These are phyloP conservation scores for Backusella tuberculispora DNA, from an alignment of 192 early-diverging fungal species.

Conservation along the genomic window DNA sequence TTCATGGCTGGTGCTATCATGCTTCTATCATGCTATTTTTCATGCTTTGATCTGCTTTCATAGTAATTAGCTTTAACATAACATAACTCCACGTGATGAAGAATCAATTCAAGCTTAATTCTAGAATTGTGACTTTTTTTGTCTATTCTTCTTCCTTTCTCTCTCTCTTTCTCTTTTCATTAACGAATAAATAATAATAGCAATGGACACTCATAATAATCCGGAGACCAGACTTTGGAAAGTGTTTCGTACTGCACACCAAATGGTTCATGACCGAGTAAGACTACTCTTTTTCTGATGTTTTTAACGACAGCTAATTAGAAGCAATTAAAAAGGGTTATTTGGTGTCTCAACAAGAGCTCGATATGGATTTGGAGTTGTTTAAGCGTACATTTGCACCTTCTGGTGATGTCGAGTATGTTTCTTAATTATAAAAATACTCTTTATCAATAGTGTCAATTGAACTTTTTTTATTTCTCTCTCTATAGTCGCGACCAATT, in stretches of 20 bases:
- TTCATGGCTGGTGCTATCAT: too few species aligned
- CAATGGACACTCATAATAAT: conserved; percentile 23
- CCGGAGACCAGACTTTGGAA: conserved; percentile 80
- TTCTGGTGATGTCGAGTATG: conserved; percentile 80
- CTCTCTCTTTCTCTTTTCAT: neutral
- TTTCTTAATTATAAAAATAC: neutral
- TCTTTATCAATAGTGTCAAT: neutral
- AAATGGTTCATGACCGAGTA: conserved; percentile 89
- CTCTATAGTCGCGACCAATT: conserved; percentile 68
- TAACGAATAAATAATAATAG: neutral
- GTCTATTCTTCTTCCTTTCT: too few species aligned
- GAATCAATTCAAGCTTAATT: too few species aligned
- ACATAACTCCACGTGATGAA: too few species aligned
- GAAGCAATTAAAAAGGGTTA: conserved; percentile 65
- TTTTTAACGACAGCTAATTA: neutral
- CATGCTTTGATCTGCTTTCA: too few species aligned
- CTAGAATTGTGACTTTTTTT: too few species aligned
- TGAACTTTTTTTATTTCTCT: conserved; percentile 1
- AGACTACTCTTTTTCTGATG: conserved; percentile 11
- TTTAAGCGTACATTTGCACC: conserved; percentile 73
- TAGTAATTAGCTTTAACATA: too few species aligned
- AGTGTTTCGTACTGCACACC: conserved; percentile 86
- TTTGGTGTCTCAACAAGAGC: conserved; percentile 74
- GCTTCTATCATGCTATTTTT: too few species aligned
- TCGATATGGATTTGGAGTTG: conserved; percentile 80